A percentile compares a stretch with the other conserved stretches of the same genome.
These are phyloP conservation scores for Zopfochytrium polystomum DNA, from an alignment of 371 early-diverging fungal species.

Conservation along the genomic window DNA sequence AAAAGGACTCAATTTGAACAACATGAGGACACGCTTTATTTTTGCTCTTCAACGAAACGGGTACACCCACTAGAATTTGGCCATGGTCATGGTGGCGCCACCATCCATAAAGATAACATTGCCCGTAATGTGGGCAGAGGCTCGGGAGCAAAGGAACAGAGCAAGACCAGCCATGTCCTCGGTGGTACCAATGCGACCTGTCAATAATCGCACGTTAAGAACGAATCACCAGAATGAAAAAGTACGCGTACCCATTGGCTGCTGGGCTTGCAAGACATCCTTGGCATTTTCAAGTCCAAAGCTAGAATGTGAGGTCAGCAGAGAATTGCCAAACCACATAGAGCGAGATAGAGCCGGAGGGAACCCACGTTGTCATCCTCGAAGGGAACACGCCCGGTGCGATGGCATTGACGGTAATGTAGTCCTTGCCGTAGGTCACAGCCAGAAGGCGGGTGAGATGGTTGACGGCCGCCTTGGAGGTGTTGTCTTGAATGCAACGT, in stretches of 20 bases:
- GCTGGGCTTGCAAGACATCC: no score
- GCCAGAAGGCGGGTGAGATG: constrained; percentile 47
- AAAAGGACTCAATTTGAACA: no score
- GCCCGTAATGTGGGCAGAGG: constrained; percentile 80
- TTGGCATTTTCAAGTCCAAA: neutral
- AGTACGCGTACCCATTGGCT: no score
- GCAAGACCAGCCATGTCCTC: constrained; percentile 84
- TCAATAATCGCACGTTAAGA: constrained; percentile 40
- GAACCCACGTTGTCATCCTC: constrained; percentile 65
- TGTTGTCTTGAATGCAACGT: constrained; percentile 35
- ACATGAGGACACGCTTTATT: no score
- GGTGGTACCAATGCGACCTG: constrained; percentile 74
- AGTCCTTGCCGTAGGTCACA: constrained; percentile 26
- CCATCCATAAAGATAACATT: constrained; percentile 83
- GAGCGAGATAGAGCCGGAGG: neutral
- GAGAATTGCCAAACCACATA: constrained; percentile 25
- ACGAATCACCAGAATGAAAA: no score
- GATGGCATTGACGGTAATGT: constrained; percentile 81
- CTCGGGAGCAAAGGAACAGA: constrained; percentile 73
- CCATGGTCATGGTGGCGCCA: no score
- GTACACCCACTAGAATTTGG: no score
- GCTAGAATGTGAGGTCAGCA: neutral
- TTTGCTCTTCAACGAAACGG: no score
- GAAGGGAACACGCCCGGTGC: constrained; percentile 88
- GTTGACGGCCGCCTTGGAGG: constrained; percentile 67